A percentile compares a stretch with the other conserved stretches of the same genome.
phyloP scores from a whole-genome alignment of 2,329 filamentous ascomycete genomes.

The Hypoxylon rubiginosum region DNA sequence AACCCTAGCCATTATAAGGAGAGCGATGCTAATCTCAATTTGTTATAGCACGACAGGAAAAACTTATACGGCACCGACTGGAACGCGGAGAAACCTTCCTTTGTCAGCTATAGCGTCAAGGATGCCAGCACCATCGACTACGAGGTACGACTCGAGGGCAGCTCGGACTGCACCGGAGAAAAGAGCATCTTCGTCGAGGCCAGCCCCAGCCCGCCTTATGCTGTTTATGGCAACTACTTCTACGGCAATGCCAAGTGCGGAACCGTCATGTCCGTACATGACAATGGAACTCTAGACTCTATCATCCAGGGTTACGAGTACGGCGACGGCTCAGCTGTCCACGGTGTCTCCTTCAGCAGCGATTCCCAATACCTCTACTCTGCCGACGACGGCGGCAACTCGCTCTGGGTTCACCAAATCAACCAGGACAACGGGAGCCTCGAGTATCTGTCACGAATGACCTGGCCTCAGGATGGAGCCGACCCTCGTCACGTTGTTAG shows the following conservation, averaged over 20 bases:
- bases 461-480: slow-evolving; percentile 37
- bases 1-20: not conserved
- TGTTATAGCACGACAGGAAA: slow-evolving; percentile 50
- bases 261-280: slow-evolving; percentile 57
- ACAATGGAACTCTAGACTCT: slow-evolving; percentile 55
- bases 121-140: slow-evolving; percentile 43
- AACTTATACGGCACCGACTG: slow-evolving; percentile 50
- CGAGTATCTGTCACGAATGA: slow-evolving; percentile 17
- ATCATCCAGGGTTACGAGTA: slow-evolving; percentile 63
- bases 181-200: slow-evolving; percentile 48
- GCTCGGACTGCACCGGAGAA: slow-evolving; percentile 38
- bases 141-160: slow-evolving; percentile 36
- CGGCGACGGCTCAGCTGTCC: slow-evolving; percentile 58
- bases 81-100: slow-evolving; percentile 41
- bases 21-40: not conserved
- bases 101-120: slow-evolving; percentile 47
- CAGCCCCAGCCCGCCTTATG: slow-evolving; percentile 41
- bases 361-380: slow-evolving; percentile 61
- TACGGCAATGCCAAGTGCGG: slow-evolving; percentile 47
- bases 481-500: slow-evolving; percentile 49
- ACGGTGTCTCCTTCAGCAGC: slow-evolving; percentile 62
- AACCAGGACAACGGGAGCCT: slow-evolving; percentile 39
- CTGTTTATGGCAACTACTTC: slow-evolving; percentile 50
- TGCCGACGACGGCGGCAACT: slow-evolving; percentile 62
- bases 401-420: slow-evolving; percentile 53